Conservation (phyloP, 2,329 filamentous ascomycete genomes). For the Aspergillus uvarum region DNA sequence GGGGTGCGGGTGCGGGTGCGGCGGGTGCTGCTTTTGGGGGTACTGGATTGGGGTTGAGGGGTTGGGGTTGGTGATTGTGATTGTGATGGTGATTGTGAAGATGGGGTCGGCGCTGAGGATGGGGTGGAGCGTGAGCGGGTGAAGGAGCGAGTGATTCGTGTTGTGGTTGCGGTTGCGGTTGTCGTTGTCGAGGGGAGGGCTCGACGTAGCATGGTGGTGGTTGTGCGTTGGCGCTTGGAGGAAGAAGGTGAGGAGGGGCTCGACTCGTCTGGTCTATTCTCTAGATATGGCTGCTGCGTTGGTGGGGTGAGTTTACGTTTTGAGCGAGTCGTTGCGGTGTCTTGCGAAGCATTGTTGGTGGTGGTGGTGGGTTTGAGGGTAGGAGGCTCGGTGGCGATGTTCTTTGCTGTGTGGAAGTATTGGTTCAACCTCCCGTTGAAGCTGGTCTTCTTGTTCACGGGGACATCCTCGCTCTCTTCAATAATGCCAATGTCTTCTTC, state of each 20-base stretch:
- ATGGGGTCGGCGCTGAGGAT: neutral
- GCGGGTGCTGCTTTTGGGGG: constrained; percentile 8
- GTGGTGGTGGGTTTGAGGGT: constrained; percentile 4
- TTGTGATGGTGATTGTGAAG: neutral
- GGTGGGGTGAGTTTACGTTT: neutral
- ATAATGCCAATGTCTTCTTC: neutral
- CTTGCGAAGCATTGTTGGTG: neutral
- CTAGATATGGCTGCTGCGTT: constrained; percentile 1
- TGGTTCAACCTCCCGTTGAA: constrained; percentile 39
- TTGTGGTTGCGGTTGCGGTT: too few relatives aligned
- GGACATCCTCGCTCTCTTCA: constrained; percentile 22
- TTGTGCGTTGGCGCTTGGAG: neutral
- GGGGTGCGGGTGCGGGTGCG: constrained; percentile 1
- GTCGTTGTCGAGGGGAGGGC: neutral
- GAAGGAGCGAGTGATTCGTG: constrained; percentile 1
- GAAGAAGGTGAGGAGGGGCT: neutral
- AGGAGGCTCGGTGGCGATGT: constrained; percentile 3
- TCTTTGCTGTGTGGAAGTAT: constrained; percentile 29
- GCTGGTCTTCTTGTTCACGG: constrained; percentile 34
- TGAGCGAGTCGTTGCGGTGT: neutral
- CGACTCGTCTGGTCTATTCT: neutral
- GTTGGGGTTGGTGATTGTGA: neutral
- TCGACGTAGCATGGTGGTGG: neutral
- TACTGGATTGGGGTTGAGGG: neutral
- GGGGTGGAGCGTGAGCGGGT: neutral